Percentiles rank a stretch among this genome's conserved stretches.
phyloP scores from a whole-genome alignment of 495 filamentous ascomycete genomes.

The Aspergillus nanangensis region DNA sequence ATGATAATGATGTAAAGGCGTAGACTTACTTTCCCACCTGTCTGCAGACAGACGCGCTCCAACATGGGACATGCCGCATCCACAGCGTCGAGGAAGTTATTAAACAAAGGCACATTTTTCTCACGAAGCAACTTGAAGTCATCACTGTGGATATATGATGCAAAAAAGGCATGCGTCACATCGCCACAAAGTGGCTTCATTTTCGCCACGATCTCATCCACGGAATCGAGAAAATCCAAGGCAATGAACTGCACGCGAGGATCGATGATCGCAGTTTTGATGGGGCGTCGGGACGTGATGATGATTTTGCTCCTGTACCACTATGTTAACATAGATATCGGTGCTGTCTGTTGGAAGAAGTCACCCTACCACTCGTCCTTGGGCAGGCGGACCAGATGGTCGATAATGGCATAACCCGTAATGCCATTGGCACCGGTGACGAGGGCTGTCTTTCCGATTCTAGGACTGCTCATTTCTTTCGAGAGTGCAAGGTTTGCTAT shows the following conservation, averaged over 20 bases:
- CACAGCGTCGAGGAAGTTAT: conserved; percentile 24
- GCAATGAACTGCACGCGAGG: conserved; percentile 22
- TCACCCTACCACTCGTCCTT: conserved; percentile 16
- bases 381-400: conserved; percentile 17
- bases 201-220: conserved; percentile 5
- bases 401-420: conserved; percentile 23
- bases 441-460: conserved; percentile 25
- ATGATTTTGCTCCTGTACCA: conserved; percentile 21
- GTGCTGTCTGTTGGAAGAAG: neutral
- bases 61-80: conserved; percentile 12
- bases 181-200: conserved; percentile 12
- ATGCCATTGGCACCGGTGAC: conserved; percentile 31
- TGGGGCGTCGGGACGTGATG: conserved; percentile 20
- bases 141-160: conserved; percentile 27
- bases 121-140: conserved; percentile 19
- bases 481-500: too few relatives aligned
- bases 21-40: conserved; percentile 21
- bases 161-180: conserved; percentile 27
- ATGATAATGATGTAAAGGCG: neutral
- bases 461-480: too few relatives aligned
- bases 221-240: conserved; percentile 12
- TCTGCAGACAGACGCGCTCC: conserved; percentile 19
- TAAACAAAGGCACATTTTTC: conserved; percentile 21
- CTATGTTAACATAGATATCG: neutral
- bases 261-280: conserved; percentile 13